phyloP scores from a whole-genome alignment of 257 asterid species.

The Euphrasia confusa region DNA sequence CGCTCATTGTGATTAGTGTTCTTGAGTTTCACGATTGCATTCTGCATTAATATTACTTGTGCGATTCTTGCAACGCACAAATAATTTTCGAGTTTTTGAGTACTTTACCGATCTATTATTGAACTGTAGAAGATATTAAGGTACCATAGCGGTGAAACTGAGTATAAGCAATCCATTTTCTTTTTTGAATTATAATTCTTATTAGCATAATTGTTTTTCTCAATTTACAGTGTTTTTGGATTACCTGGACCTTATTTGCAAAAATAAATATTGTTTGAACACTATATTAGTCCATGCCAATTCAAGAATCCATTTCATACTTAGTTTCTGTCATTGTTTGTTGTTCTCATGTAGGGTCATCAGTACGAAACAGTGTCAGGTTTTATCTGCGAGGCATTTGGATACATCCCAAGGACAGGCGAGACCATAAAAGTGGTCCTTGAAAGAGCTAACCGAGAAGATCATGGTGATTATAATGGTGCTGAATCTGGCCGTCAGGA shows the following conservation, averaged over 20 bases:
- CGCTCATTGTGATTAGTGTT: not conserved
- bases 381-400: slow-evolving; percentile 95
- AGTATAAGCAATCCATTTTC: not conserved
- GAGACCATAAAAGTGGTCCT: slow-evolving; percentile 82
- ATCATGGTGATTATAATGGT: slow-evolving; percentile 50
- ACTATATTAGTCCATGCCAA: slow-evolving; percentile 7
- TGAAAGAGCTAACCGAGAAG: slow-evolving; percentile 71
- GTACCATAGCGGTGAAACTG: not conserved
- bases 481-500: slow-evolving; percentile 60
- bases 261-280: not conserved
- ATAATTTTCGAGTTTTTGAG: not conserved
- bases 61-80: not conserved
- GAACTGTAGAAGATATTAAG: not conserved
- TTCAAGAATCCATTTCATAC: slow-evolving; percentile 9
- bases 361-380: slow-evolving; percentile 98
- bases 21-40: slow-evolving; percentile 12
- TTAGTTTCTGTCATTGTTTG: slow-evolving; percentile 17
- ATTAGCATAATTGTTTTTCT: not conserved
- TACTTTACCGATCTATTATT: not conserved
- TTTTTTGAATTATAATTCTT: too few relatives aligned
- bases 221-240: not conserved
- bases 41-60: slow-evolving; percentile 7
- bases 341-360: slow-evolving; percentile 56
- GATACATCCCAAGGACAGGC: slow-evolving; percentile 95
- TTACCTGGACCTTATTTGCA: not conserved